These are phyloP conservation scores for Scutellaria baicalensis DNA, from an alignment of 257 asterid species.

Conservation along the genomic window DNA sequence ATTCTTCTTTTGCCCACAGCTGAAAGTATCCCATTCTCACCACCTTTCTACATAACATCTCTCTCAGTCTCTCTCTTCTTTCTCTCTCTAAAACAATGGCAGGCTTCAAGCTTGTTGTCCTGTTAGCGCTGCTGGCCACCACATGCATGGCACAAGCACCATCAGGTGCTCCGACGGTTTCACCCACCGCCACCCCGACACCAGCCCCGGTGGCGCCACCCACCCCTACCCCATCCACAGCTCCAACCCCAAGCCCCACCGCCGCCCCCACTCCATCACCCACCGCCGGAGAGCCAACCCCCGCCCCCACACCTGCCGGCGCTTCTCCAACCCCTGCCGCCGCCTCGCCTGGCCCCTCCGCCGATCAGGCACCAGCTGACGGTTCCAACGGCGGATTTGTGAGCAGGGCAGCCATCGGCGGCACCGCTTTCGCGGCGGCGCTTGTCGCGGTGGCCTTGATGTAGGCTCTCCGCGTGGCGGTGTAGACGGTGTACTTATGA, in stretches of 20 bases:
- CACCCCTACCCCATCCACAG: constrained; percentile 28
- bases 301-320: constrained; percentile 34
- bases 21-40: neutral
- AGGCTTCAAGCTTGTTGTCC: constrained; percentile 29
- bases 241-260: constrained; percentile 21
- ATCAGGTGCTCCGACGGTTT: constrained; percentile 40
- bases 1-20: neutral
- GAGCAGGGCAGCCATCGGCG: constrained; percentile 48
- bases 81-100: constrained; percentile 30
- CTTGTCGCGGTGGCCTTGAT: constrained; percentile 54
- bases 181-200: constrained; percentile 52
- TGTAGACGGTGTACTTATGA: constrained; percentile 16
- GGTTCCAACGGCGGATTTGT: constrained; percentile 30
- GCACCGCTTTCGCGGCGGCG: constrained; percentile 49
- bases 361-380: constrained; percentile 32
- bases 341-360: constrained; percentile 27
- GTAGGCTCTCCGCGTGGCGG: constrained; percentile 37
- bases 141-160: constrained; percentile 70
- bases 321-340: constrained; percentile 18
- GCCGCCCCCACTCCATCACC: constrained; percentile 17
- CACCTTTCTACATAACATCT: constrained; percentile 21
- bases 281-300: neutral
- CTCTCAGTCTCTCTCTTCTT: neutral
- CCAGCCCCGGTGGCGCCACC: constrained; percentile 43
- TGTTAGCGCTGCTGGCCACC: constrained; percentile 43